A percentile compares a stretch with the other conserved stretches of the same genome.
These are phyloP conservation scores for Debaryomyces udenii DNA, from an alignment of 1,139 yeast genomes.

Conservation along the genomic window DNA sequence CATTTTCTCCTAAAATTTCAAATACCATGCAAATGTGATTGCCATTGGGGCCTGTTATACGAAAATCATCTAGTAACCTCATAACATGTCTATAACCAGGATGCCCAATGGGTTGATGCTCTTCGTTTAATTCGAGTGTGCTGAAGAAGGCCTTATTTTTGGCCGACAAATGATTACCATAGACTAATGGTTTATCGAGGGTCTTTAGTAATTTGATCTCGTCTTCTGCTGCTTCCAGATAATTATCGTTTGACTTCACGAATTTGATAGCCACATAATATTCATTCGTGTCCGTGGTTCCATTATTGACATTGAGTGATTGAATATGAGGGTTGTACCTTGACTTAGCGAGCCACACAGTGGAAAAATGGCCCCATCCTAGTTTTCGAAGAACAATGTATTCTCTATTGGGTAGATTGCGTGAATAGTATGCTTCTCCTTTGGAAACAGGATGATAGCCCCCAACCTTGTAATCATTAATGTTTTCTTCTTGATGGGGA, in stretches of 20 bases:
- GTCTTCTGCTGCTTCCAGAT: conserved; percentile 47
- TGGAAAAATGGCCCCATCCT: conserved; percentile 92
- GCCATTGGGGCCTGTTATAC: conserved; percentile 46
- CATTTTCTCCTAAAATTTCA: conserved; percentile 46
- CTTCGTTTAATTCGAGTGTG: conserved; percentile 8
- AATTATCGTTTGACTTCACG: conserved; percentile 42
- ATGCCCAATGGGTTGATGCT: conserved; percentile 21
- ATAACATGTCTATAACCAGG: conserved; percentile 46
- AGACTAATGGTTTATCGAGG: conserved; percentile 21
- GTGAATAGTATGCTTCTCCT: conserved; percentile 41
- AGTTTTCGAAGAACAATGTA: conserved; percentile 42
- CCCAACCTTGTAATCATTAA: conserved; percentile 40
- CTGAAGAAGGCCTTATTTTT: conserved; percentile 18
- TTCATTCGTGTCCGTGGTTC: conserved; percentile 16
- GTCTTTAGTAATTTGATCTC: conserved; percentile 38
- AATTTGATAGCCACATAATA: conserved; percentile 48
- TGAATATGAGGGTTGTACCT: conserved; percentile 25
- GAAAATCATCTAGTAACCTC: conserved; percentile 43
- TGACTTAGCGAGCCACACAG: conserved; percentile 78
- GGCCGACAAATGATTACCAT: conserved; percentile 31
- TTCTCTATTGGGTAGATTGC: conserved; percentile 23
- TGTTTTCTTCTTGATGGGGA: conserved; percentile 43
- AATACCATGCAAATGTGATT: conserved; percentile 49
- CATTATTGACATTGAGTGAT: not conserved
- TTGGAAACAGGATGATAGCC: conserved; percentile 48